Base-by-base conservation (phyloP, 768 basidiomycete genomes). In the Russula foetens region DNA sequence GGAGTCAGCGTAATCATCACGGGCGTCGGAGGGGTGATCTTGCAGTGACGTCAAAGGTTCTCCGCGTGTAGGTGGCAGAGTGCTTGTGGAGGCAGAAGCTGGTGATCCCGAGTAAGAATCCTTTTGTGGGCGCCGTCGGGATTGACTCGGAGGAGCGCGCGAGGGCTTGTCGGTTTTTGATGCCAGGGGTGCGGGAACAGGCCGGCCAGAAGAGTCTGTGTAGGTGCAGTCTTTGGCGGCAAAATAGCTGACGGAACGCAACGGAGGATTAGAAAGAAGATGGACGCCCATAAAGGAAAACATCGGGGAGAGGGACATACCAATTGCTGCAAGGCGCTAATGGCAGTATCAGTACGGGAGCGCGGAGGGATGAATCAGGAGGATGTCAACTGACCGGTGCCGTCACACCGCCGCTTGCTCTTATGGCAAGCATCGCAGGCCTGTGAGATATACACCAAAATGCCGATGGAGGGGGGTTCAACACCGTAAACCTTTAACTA, bases 391-490 rank as follows among this genome's bases (percentile, higher is more conserved):
- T 62, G 24, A 86, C 87, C 84, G 62, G 86, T 88, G 33, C 88
- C 88, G 72, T 90, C 88, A 73, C 89, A 91, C 50, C 89, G 82
- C 26, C 90, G 82, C 70, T 92, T 92, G 74, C 84, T 85, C 71
- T 87, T 89, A 70, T 92, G 90, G 70, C 90, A 92, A 55, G 86
- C 85, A 72, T 90, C 86, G 72, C 90, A 91, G 51, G 90, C 80
- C 80, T 81, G 59, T 35, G n/a, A 50, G 52, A 46, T 17, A 46
- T 23, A 45, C 56, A 14, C n/a, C 9, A 41, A 23, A 24, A 49
- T 3, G 23, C 44, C 12, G 33, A 48, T 38, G 26, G 28, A 41
- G 41, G 21, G 26, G 29, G 44, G 59, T n/a, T 58, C 39, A 52
- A 39, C 17, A 33, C 19, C 9, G 11, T 52, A 9, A 19, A 12